A percentile compares a stretch with the other conserved stretches of the same genome.
These are phyloP conservation scores for Sapria himalayana DNA, from an alignment of 345 rosid species.

Conservation along the genomic window DNA sequence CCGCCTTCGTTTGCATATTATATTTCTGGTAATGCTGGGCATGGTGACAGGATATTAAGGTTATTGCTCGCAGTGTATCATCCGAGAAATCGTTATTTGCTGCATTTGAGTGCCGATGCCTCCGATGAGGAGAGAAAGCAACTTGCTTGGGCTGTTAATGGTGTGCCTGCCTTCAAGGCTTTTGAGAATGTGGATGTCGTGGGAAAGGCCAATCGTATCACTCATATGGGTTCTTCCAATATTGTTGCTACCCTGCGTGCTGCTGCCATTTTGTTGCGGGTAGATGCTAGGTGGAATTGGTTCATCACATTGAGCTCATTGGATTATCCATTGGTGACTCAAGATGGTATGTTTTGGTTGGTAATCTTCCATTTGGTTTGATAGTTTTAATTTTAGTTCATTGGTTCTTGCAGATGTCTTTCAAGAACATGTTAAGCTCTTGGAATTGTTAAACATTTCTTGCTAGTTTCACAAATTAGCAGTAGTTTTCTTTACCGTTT, in stretches of 20 bases:
- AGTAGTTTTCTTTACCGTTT: no score
- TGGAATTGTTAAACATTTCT: no score
- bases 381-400: background rate
- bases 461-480: no score
- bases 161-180: conserved; percentile 44
- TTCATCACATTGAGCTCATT: conserved; percentile 61
- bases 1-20: conserved; percentile 91
- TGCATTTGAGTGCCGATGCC: conserved; percentile 72
- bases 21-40: conserved; percentile 62
- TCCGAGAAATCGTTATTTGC: conserved; percentile 74
- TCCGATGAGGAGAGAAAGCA: conserved; percentile 45
- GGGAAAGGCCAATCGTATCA: conserved; percentile 53
- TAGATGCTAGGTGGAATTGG: conserved; percentile 79
- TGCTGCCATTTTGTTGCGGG: conserved; percentile 54
- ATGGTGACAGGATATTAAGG: conserved; percentile 53
- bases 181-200: conserved; percentile 88
- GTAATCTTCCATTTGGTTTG: background rate
- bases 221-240: conserved; percentile 58
- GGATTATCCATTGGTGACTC: conserved; percentile 88
- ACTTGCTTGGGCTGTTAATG: conserved; percentile 35
- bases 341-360: conserved; percentile 42
- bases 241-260: conserved; percentile 52
- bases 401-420: background rate
- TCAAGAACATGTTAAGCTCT: no score
- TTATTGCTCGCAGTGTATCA: conserved; percentile 77